phyloP scores from a whole-genome alignment of 139 green algal species.

The Volvox africanus region DNA sequence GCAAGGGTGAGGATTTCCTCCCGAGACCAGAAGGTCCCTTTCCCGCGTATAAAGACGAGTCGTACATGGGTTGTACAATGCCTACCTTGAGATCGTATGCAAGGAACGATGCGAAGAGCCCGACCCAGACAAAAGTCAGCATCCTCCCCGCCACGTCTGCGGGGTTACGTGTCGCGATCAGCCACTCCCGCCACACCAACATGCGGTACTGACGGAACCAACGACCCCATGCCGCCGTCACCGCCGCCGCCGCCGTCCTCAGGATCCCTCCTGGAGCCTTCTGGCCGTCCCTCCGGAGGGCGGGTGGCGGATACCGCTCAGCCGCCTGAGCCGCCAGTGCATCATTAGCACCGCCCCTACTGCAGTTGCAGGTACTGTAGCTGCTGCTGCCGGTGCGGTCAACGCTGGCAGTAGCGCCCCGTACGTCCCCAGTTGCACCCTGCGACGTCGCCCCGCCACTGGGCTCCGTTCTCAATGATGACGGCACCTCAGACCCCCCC shows the following conservation, averaged over 20 bases:
- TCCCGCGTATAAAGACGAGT: too few relatives aligned
- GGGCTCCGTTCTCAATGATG: neutral
- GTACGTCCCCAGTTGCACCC: too few relatives aligned
- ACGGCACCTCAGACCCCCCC: too few relatives aligned
- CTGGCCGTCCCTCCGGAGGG: neutral
- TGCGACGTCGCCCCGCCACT: neutral
- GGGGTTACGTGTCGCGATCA: slow-evolving; percentile 71
- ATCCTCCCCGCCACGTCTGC: slow-evolving; percentile 72
- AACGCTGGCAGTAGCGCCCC: neutral
- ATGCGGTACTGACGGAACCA: slow-evolving; percentile 43
- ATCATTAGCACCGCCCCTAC: neutral
- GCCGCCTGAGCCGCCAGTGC: neutral
- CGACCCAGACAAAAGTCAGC: slow-evolving; percentile 76
- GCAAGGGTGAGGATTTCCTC: too few relatives aligned
- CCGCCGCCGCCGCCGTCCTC: neutral
- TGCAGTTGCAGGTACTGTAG: neutral
- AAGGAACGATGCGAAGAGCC: slow-evolving; percentile 52
- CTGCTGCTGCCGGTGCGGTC: neutral
- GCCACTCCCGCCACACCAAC: slow-evolving; percentile 57
- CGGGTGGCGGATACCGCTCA: neutral
- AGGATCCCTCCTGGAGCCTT: neutral
- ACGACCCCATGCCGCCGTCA: neutral
- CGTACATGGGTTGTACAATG: too few relatives aligned
- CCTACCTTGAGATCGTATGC: slow-evolving; percentile 36
- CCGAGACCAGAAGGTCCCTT: too few relatives aligned